phyloP scores from a whole-genome alignment of 345 rosid genomes.

The Erysimum cheiranthoides region DNA sequence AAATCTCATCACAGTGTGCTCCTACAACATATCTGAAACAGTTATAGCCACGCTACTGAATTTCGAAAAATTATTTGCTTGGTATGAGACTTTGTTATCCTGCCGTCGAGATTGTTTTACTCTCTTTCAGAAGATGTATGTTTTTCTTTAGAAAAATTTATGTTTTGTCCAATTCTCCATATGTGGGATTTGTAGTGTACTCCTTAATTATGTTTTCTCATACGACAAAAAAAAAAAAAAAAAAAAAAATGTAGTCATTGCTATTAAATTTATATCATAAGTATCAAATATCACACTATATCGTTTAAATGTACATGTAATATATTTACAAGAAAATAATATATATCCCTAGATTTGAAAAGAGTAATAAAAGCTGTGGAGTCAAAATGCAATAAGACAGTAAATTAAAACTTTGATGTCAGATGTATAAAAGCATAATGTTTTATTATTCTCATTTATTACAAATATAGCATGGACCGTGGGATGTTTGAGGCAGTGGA shows the following conservation, averaged over 20 bases:
- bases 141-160: too few species aligned
- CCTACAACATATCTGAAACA: too few species aligned
- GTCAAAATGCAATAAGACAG: constrained; percentile 9
- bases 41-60: too few species aligned
- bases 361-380: constrained; percentile 15
- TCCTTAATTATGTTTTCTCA: too few species aligned
- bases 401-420: constrained; percentile 22
- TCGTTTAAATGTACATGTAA: not conserved
- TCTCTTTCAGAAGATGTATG: too few species aligned
- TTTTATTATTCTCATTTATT: constrained; percentile 34
- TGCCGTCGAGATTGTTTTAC: too few species aligned
- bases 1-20: too few species aligned
- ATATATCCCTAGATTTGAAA: constrained; percentile 12
- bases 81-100: too few species aligned
- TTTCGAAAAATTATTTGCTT: too few species aligned
- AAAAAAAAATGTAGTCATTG: not conserved
- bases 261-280: not conserved
- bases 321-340: constrained; percentile 1
- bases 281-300: not conserved
- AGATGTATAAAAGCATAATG: constrained; percentile 33
- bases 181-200: too few species aligned
- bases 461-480: constrained; percentile 44
- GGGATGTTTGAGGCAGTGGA: constrained; percentile 48
- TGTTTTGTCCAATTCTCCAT: too few species aligned
- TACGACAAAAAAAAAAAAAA: too few species aligned